These are phyloP conservation scores for Chrysoporthe cubensis DNA, from an alignment of 2,329 filamentous ascomycete genomes.

Conservation along the genomic window DNA sequence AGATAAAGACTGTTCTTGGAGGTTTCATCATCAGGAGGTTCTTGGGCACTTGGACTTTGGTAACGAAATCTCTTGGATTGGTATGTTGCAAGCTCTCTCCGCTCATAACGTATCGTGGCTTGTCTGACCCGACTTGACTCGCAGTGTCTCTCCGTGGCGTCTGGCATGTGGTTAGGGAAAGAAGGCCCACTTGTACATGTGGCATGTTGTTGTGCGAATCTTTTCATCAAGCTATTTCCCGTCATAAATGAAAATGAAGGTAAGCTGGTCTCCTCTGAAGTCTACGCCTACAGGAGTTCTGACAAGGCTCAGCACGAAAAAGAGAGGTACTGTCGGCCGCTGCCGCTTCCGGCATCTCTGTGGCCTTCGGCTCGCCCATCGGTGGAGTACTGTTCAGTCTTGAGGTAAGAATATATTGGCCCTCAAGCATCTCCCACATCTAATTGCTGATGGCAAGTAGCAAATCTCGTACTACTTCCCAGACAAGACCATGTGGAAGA, in stretches of 20 bases:
- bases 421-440: neutral
- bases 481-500: conserved; percentile 99
- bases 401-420: conserved; percentile 58
- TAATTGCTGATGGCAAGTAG: conserved; percentile 41
- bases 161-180: conserved; percentile 95
- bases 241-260: conserved; percentile 87
- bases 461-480: conserved; percentile 97
- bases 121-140: conserved; percentile 27
- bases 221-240: conserved; percentile 88
- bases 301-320: conserved; percentile 70
- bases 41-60: conserved; percentile 83
- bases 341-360: conserved; percentile 88
- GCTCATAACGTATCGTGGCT: neutral
- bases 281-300: conserved; percentile 27
- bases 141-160: conserved; percentile 86
- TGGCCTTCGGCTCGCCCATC: conserved; percentile 92
- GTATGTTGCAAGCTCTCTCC: conserved; percentile 47
- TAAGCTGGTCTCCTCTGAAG: conserved; percentile 38
- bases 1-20: conserved; percentile 95
- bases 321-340: conserved; percentile 91
- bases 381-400: conserved; percentile 94
- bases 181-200: conserved; percentile 96
- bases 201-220: conserved; percentile 92
- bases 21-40: conserved; percentile 92
- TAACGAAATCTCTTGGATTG: conserved; percentile 87